phyloP scores from a whole-genome alignment of 805 yeast species.

The Candida bentonensis region DNA sequence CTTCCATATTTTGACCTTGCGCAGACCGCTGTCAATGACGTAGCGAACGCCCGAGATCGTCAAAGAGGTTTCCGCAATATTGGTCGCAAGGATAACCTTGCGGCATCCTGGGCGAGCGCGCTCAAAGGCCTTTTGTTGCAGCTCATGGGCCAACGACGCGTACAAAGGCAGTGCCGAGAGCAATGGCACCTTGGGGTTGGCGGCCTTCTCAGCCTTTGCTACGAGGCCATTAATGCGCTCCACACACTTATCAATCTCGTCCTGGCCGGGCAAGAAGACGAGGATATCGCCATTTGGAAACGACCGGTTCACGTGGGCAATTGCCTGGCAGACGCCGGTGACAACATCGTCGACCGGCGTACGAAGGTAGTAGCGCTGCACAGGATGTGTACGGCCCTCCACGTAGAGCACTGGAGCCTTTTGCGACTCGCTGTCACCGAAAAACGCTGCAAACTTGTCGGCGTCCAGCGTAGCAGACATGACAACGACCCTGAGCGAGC shows the following conservation, averaged over 20 bases:
- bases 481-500: constrained; percentile 54
- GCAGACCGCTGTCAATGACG: constrained; percentile 82
- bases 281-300: constrained; percentile 86
- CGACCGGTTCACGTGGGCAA: constrained; percentile 62
- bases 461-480: constrained; percentile 98
- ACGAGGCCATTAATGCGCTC: constrained; percentile 38
- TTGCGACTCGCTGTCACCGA: constrained; percentile 27
- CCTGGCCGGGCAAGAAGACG: constrained; percentile 92
- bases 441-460: constrained; percentile 65
- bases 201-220: constrained; percentile 19
- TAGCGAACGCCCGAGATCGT: constrained; percentile 91
- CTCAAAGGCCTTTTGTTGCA: constrained; percentile 69
- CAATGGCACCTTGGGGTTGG: constrained; percentile 42
- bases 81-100: constrained; percentile 83
- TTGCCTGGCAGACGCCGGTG: constrained; percentile 59
- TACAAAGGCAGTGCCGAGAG: constrained; percentile 78
- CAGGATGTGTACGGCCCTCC: constrained; percentile 84
- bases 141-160: constrained; percentile 81
- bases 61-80: constrained; percentile 94
- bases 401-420: constrained; percentile 70
- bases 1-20: constrained; percentile 92
- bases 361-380: constrained; percentile 51
- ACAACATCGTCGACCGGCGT: constrained; percentile 69
- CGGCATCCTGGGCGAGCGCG: constrained; percentile 52
- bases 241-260: constrained; percentile 83